A percentile compares a stretch with the other conserved stretches of the same genome.
These are phyloP conservation scores for Botrytis aclada DNA, from an alignment of 2,329 filamentous ascomycete genomes.

Conservation along the genomic window DNA sequence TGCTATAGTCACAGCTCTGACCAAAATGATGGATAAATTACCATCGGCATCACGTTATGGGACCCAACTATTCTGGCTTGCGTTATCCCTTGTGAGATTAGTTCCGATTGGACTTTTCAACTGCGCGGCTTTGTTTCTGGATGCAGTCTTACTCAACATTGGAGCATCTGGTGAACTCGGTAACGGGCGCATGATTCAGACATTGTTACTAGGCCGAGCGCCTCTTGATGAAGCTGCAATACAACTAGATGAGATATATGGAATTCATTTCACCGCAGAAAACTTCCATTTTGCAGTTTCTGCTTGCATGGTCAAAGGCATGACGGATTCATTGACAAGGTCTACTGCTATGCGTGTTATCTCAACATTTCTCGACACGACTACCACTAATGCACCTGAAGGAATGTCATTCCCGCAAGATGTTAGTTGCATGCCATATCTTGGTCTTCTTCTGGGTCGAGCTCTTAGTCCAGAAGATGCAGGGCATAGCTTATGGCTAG, in stretches of 20 bases:
- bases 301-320: slow-evolving; percentile 60
- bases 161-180: slow-evolving; percentile 58
- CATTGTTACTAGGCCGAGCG: slow-evolving; percentile 58
- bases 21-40: slow-evolving; percentile 69
- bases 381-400: slow-evolving; percentile 36
- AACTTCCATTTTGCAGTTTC: slow-evolving; percentile 67
- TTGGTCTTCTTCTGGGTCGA: slow-evolving; percentile 57
- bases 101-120: slow-evolving; percentile 63
- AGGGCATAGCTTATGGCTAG: slow-evolving; percentile 60
- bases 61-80: slow-evolving; percentile 67
- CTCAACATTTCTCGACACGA: slow-evolving; percentile 58
- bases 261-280: slow-evolving; percentile 60
- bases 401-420: slow-evolving; percentile 34
- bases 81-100: slow-evolving; percentile 62
- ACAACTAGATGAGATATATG: slow-evolving; percentile 62
- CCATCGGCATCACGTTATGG: slow-evolving; percentile 65
- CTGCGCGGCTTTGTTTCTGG: slow-evolving; percentile 61
- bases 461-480: slow-evolving; percentile 57
- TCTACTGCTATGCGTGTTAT: slow-evolving; percentile 57
- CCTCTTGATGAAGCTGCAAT: slow-evolving; percentile 61
- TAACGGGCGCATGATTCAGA: slow-evolving; percentile 56
- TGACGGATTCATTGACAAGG: slow-evolving; percentile 61
- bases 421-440: slow-evolving; percentile 48
- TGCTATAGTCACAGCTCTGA: slow-evolving; percentile 63
- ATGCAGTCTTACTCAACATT: slow-evolving; percentile 63